phyloP scores from a whole-genome alignment of 805 yeast species.

The Hagleromyces aurorensis region DNA sequence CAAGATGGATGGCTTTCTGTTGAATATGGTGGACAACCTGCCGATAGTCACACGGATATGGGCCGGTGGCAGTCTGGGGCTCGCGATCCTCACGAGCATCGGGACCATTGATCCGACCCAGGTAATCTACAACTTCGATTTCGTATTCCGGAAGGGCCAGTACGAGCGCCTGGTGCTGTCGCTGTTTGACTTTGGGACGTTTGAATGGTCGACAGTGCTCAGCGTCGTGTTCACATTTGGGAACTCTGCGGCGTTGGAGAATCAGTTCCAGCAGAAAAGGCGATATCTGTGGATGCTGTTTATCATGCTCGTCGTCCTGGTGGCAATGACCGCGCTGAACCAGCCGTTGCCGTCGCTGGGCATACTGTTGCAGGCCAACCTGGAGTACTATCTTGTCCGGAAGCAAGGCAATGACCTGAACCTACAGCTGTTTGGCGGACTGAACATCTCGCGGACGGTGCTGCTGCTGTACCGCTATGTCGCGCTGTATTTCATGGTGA shows the following conservation, averaged over 20 bases:
- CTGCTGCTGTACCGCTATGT: conserved; percentile 20
- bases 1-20: conserved; percentile 24
- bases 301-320: conserved; percentile 11
- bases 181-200: conserved; percentile 33
- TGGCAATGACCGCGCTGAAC: conserved; percentile 18
- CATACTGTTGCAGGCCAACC: conserved; percentile 21
- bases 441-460: conserved; percentile 16
- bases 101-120: conserved; percentile 30
- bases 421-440: conserved; percentile 17
- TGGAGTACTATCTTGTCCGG: conserved; percentile 22
- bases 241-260: conserved; percentile 23
- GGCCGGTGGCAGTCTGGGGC: conserved; percentile 31
- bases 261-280: conserved; percentile 18
- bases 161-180: conserved; percentile 34
- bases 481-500: conserved; percentile 15
- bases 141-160: conserved; percentile 34
- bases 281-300: conserved; percentile 23
- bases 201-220: conserved; percentile 18
- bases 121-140: conserved; percentile 31
- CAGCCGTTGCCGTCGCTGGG: conserved; percentile 27
- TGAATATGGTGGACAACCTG: conserved; percentile 23
- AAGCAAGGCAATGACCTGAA: conserved; percentile 15
- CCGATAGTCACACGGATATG: conserved; percentile 38
- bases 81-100: conserved; percentile 30
- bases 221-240: conserved; percentile 18